A percentile compares a stretch with the other conserved stretches of the same genome.
phyloP scores from a whole-genome alignment of 345 rosid species.

The Combretum micranthum region DNA sequence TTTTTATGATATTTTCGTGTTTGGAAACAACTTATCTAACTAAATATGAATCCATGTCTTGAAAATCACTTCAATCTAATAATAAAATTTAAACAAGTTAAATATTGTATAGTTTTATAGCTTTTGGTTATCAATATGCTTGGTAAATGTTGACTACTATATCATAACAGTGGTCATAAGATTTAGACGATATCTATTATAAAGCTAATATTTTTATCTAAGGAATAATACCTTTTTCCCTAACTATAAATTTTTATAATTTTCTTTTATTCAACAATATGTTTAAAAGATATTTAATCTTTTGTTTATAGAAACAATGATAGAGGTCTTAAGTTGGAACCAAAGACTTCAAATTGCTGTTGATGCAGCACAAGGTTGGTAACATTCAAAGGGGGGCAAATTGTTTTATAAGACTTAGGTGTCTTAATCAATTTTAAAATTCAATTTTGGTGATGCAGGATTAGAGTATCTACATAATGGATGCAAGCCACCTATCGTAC shows the following conservation, averaged over 20 bases:
- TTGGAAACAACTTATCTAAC: too few species aligned
- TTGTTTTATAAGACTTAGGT: background rate
- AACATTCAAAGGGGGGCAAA: background rate
- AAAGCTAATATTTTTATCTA: too few species aligned
- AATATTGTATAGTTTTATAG: too few species aligned
- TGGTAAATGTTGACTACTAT: too few species aligned
- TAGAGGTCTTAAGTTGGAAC: slow-evolving; percentile 30
- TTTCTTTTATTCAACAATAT: background rate
- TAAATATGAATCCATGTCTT: too few species aligned
- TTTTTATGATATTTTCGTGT: too few species aligned
- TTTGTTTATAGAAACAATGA: slow-evolving; percentile 13
- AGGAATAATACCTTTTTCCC: too few species aligned
- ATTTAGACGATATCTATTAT: too few species aligned
- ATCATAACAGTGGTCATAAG: too few species aligned
- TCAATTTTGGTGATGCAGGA: background rate
- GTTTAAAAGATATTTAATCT: background rate
- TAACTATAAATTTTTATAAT: background rate
- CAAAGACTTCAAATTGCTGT: slow-evolving; percentile 36
- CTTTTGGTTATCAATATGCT: too few species aligned
- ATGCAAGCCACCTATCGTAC: slow-evolving; percentile 22
- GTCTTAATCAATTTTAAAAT: background rate
- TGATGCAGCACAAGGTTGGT: slow-evolving; percentile 47
- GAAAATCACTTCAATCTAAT: too few species aligned
- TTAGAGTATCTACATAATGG: slow-evolving; percentile 22
- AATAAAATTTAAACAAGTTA: too few species aligned